Base-by-base conservation (phyloP, 805 yeast genomes). In the Saccharomycopsis fodiens region DNA sequence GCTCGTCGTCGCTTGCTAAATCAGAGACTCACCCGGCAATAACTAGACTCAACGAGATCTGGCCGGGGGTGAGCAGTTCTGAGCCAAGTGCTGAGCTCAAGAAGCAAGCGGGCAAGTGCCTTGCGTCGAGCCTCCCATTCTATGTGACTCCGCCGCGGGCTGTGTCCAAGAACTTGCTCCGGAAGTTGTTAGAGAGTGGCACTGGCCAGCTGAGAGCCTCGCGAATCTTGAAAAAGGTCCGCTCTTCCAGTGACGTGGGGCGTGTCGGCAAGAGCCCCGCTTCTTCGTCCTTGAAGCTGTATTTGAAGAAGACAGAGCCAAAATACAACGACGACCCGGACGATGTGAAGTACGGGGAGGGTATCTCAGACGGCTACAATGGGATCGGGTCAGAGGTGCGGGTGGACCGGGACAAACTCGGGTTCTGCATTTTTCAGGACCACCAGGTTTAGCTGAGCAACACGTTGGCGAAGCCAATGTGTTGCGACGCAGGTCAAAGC, bases 81-180 rank as follows among this genome's bases (percentile, higher is more conserved):
- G 20, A 17, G 22, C 10, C 23, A 12, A 19, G 13, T 20, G 35
- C 16, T 17, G 20, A 5, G 3, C 17, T 25, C n/a, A 45, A 45
- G 23, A 41, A 36, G 12, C 12, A 4, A n/a, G 34, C 40, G 12
- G 40, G 40, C 35, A 23, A 19, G 3, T n/a, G 25, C 4, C 22
- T 46, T 27, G 27, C 35, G 13, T 23, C 25, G 19, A 27, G 31
- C 30, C 39, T 46, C 20, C 50, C 50, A 5, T 17, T 22, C 10
- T 46, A 19, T 29, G 27, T 46, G 16, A 46, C 50, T 16, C 50
- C 50, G 31, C 50, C 50, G 27, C 31, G 50, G 34, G 27, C 16
- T 16, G 32, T 46, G 10, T n/a, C 31, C n/a, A 46, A 46, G 21
- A 12, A 35, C 8, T 13, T 34, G 17, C 13, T 45, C 15, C 30